Percentiles rank a stretch among this genome's conserved stretches.
These are phyloP conservation scores for Exobasidium cylindrosporum DNA, from an alignment of 1,284 basidiomycete species.

Conservation along the genomic window DNA sequence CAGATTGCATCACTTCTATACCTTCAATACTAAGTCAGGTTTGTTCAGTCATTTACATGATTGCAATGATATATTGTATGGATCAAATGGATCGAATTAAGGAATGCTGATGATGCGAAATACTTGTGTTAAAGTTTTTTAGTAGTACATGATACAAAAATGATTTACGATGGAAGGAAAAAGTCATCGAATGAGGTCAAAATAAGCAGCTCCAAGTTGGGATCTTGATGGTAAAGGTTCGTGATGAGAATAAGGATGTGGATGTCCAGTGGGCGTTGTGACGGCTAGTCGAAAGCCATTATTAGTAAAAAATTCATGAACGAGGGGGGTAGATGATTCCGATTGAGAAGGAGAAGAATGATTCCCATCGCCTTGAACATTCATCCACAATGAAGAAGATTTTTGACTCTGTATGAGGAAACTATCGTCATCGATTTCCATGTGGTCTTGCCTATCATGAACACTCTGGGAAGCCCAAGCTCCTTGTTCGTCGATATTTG, in stretches of 20 bases:
- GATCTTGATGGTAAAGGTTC: background rate
- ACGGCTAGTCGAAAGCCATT: background rate
- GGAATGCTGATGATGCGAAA: no score
- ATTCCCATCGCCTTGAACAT: background rate
- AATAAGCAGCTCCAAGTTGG: conserved; percentile 1
- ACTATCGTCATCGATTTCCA: background rate
- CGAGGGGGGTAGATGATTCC: background rate
- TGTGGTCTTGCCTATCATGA: background rate
- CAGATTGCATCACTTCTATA: no score
- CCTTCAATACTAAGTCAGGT: no score
- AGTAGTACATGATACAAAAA: no score
- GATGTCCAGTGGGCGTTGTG: conserved; percentile 1
- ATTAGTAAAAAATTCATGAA: background rate
- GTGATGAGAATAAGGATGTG: background rate
- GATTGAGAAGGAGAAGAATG: background rate
- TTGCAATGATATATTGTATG: no score
- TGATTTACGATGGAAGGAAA: no score
- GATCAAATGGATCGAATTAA: no score
- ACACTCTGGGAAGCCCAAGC: background rate
- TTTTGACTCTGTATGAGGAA: background rate
- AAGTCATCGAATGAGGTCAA: no score
- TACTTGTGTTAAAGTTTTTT: no score
- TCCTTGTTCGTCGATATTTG: background rate
- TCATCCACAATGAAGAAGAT: background rate
- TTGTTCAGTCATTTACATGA: no score